Conservation (phyloP, 2,329 filamentous ascomycete species). For the Hansfordia pulvinata region DNA sequence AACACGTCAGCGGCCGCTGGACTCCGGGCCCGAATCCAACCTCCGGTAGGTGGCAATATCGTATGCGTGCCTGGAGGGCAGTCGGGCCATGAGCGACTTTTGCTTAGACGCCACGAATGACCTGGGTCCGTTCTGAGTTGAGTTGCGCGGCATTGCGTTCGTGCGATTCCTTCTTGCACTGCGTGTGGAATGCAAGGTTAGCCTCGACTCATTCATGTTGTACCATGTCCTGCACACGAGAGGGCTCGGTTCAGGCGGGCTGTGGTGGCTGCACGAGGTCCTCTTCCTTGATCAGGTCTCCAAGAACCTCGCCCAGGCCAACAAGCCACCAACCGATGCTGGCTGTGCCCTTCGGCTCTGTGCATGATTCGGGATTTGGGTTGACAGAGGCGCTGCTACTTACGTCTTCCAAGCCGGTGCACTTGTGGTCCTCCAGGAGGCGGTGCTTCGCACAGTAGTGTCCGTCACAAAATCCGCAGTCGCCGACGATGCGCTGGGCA, state of each 20-base stretch:
- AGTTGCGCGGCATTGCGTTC: constrained; percentile 88
- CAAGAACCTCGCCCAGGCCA: constrained; percentile 21
- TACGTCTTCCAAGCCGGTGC: constrained; percentile 79
- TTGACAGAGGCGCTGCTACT: constrained; percentile 17
- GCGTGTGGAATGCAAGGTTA: too few species aligned
- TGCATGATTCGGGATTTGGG: too few species aligned
- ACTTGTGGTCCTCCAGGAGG: constrained; percentile 88
- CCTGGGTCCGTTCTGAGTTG: constrained; percentile 82
- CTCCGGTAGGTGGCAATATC: too few species aligned
- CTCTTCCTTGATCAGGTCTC: too few species aligned
- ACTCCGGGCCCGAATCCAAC: too few species aligned
- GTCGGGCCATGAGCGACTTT: too few species aligned
- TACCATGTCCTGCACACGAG: constrained; percentile 3
- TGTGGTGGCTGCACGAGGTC: too few species aligned
- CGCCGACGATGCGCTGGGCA: constrained; percentile 86
- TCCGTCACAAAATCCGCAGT: constrained; percentile 88
- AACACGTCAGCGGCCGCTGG: too few species aligned
- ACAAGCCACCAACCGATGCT: constrained; percentile 32
- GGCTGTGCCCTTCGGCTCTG: too few species aligned
- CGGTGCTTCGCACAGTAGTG: constrained; percentile 94
- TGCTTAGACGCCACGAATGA: constrained; percentile 85
- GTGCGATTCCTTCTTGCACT: constrained; percentile 95
- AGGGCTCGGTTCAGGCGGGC: too few species aligned
- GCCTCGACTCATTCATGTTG: constrained; percentile 9
- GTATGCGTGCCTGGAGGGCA: too few species aligned